A percentile compares a stretch with the other conserved stretches of the same genome.
Conservation (phyloP, 805 yeast genomes). For the Wickerhamiella azyma region DNA sequence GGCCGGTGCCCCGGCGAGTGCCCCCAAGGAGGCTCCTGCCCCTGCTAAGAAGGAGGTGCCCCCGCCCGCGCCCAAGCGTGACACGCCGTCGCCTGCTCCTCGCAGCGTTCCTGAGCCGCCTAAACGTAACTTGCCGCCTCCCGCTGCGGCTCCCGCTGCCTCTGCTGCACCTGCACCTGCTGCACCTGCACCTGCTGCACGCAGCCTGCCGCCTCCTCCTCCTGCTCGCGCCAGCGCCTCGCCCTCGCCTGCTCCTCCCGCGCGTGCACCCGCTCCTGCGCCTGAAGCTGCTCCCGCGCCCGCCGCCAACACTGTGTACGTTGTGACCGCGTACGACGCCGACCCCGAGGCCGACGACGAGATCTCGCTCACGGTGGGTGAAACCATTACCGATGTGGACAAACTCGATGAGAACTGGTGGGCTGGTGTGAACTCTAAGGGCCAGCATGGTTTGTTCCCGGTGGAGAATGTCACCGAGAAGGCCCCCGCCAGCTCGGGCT, state of each 20-base stretch:
- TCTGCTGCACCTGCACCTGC: no score
- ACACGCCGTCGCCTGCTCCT: neutral
- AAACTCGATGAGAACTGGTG: constrained; percentile 58
- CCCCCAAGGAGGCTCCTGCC: constrained; percentile 11
- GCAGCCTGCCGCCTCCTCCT: constrained; percentile 9
- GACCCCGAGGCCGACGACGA: constrained; percentile 68
- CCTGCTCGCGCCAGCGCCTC: constrained; percentile 10
- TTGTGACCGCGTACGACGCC: constrained; percentile 46
- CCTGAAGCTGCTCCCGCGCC: constrained; percentile 1
- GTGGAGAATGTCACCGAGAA: constrained; percentile 54
- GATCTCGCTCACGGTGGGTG: constrained; percentile 55
- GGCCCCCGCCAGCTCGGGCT: constrained; percentile 10
- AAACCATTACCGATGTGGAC: constrained; percentile 47
- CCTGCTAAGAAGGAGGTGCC: no score
- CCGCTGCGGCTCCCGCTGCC: constrained; percentile 9
- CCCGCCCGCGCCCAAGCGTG: no score
- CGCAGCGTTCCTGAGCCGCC: neutral
- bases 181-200: constrained; percentile 10
- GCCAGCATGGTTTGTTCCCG: constrained; percentile 81
- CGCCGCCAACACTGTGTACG: neutral
- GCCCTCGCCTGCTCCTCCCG: constrained; percentile 17
- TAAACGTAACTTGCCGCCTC: constrained; percentile 1
- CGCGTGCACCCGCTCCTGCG: neutral
- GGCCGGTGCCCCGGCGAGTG: constrained; percentile 6
- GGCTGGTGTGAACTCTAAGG: constrained; percentile 64